Conservation (phyloP, 148 eudicot species). For the Diospyros kaki region DNA sequence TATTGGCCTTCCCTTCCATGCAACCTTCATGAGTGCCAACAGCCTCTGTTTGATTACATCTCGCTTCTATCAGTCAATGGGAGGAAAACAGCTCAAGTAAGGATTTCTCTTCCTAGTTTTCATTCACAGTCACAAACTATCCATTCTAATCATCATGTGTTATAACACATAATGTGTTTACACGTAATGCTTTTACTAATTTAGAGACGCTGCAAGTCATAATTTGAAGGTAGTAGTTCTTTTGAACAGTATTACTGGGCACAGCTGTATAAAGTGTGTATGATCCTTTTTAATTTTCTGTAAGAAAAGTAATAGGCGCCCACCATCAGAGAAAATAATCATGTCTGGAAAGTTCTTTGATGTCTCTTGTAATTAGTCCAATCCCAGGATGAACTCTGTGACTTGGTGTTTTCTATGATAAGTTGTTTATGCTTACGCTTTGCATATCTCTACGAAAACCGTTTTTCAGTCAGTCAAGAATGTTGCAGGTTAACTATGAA, state of each 20-base stretch:
- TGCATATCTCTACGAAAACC: neutral
- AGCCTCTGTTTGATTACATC: slow-evolving; percentile 66
- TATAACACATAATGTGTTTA: neutral
- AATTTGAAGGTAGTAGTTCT: neutral
- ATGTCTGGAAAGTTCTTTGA: neutral
- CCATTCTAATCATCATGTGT: neutral
- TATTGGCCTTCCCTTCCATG: slow-evolving; percentile 87
- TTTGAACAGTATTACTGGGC: neutral
- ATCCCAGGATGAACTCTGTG: neutral
- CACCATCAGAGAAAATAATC: neutral
- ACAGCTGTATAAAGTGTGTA: neutral
- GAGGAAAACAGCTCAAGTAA: slow-evolving; percentile 58
- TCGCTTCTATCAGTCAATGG: slow-evolving; percentile 64
- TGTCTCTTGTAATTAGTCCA: neutral
- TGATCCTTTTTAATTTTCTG: neutral
- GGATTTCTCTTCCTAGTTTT: neutral
- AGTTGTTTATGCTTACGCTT: neutral
- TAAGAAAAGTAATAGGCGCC: neutral
- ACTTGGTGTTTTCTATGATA: neutral
- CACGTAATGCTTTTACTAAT: neutral
- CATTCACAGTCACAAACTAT: neutral
- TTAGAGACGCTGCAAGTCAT: slow-evolving; percentile 2
- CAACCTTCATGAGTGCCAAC: slow-evolving; percentile 77
- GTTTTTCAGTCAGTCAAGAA: slow-evolving; percentile 25
- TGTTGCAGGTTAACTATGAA: slow-evolving; percentile 61